Percentiles rank a stretch among this genome's conserved stretches.
These are phyloP conservation scores for Triticum aestivum DNA, from an alignment of 176 grass and related monocot species.

Conservation along the genomic window IWGSC_CS_RefSeq_v2.1 NC_057810.1:462747167-462747666, in stretches of 20 bases:
- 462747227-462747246: neutral
- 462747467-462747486: slow-evolving; percentile 61
- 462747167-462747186: neutral
- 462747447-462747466: slow-evolving; percentile 64
- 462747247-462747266: slow-evolving; percentile 31
- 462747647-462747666: neutral
- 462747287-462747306: slow-evolving; percentile 12
- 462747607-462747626: neutral
- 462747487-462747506: neutral
- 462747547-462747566: neutral
- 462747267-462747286: slow-evolving; percentile 10
- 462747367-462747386: slow-evolving; percentile 82
- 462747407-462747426: slow-evolving; percentile 83
- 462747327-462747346: slow-evolving; percentile 80
- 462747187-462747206: neutral
- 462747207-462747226: slow-evolving; percentile 6
- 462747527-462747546: slow-evolving; percentile 14
- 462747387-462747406: slow-evolving; percentile 67
- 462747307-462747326: slow-evolving; percentile 66
- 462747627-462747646: neutral
- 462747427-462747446: slow-evolving; percentile 74
- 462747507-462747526: slow-evolving; percentile 20
- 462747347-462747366: slow-evolving; percentile 77
- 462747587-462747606: neutral
- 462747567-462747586: neutral